A percentile compares a stretch with the other conserved stretches of the same genome.
These are phyloP conservation scores for Kwoniella mangroviensis DNA, from an alignment of 768 basidiomycete species.

Conservation along the genomic window DNA sequence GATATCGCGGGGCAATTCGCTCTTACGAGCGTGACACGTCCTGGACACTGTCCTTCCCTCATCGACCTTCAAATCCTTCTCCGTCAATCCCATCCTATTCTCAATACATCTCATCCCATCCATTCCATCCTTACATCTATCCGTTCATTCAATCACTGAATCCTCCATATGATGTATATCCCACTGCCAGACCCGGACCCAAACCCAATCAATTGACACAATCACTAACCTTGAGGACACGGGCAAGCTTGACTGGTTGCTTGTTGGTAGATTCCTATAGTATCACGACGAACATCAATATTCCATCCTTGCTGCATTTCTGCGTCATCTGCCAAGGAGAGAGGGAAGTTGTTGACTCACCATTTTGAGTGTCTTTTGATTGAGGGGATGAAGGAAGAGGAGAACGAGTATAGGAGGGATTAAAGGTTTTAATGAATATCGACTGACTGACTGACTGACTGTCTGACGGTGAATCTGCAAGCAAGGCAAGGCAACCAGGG, in stretches of 20 bases:
- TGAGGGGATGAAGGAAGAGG: constrained; percentile 17
- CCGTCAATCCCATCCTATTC: not conserved
- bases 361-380: constrained; percentile 29
- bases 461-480: constrained; percentile 4
- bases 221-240: constrained; percentile 83
- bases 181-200: not conserved
- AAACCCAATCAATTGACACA: not conserved
- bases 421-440: constrained; percentile 6
- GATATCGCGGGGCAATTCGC: too few species aligned
- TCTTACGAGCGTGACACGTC: too few species aligned
- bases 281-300: constrained; percentile 21
- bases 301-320: constrained; percentile 6
- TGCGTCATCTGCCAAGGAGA: too few species aligned
- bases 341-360: too few species aligned
- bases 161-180: not conserved
- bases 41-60: too few species aligned
- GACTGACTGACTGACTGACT: not conserved
- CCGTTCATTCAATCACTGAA: not conserved
- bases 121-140: too few species aligned
- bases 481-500: constrained; percentile 3
- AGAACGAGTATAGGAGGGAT: constrained; percentile 1
- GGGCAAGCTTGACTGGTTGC: constrained; percentile 89
- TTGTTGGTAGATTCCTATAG: constrained; percentile 53
- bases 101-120: not conserved
- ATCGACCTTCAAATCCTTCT: not conserved